Conservation (phyloP, 768 basidiomycete species). For the Hypholoma fasciculare region DNA sequence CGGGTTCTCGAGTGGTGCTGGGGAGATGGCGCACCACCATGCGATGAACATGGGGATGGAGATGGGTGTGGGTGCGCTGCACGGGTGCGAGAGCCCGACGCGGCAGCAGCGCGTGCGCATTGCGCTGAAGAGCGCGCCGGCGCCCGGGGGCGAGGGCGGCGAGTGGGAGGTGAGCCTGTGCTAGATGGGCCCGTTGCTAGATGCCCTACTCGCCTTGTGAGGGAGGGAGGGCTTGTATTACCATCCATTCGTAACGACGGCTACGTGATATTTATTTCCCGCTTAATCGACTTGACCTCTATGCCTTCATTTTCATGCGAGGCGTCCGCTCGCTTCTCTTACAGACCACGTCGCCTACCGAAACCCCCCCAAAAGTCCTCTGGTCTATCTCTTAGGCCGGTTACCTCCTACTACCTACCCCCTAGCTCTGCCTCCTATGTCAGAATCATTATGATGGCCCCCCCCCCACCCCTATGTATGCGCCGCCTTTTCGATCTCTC, state of each 20-base stretch:
- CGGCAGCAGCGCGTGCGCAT: constrained; percentile 55
- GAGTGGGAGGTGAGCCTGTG: constrained; percentile 82
- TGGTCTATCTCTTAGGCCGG: too few relatives aligned
- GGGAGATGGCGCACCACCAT: too few relatives aligned
- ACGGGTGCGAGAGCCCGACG: too few relatives aligned
- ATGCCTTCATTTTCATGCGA: background rate
- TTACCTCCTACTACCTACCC: too few relatives aligned
- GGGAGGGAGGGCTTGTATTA: background rate
- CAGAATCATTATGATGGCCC: too few relatives aligned
- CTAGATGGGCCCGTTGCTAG: too few relatives aligned
- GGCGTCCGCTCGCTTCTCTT: background rate
- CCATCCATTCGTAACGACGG: background rate
- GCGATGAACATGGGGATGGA: too few relatives aligned
- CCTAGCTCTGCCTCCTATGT: too few relatives aligned
- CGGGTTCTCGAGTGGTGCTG: background rate
- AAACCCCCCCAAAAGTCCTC: background rate
- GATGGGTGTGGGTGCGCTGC: too few relatives aligned
- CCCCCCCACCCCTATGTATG: too few relatives aligned
- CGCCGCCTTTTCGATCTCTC: too few relatives aligned
- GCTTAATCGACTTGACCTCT: background rate
- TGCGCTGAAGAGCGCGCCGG: constrained; percentile 64
- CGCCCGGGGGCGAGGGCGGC: constrained; percentile 63
- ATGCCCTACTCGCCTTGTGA: too few relatives aligned
- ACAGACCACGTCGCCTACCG: background rate
- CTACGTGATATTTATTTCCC: background rate